Evolutionary conservation across 1,284 basidiomycete genomes (phyloP).

Genomic region (Schizopora paradoxa): DNA sequence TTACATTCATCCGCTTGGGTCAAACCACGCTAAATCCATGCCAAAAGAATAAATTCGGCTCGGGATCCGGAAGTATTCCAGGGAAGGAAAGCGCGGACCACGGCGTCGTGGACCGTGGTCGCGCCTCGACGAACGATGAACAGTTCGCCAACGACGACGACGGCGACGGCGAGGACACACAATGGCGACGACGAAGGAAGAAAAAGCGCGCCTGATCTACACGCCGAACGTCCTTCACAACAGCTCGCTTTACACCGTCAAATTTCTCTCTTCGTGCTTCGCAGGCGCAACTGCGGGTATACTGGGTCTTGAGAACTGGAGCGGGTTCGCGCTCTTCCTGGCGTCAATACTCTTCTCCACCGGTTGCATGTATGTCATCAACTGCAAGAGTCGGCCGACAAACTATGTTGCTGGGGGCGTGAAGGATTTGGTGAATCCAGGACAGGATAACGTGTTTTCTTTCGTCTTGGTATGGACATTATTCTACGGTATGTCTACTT

Average conservation of each 20-base stretch:
- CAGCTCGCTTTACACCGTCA: constrained; percentile 54
- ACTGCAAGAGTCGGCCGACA: constrained; percentile 56
- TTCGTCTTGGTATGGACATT: constrained; percentile 88
- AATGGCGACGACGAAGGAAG: constrained; percentile 35
- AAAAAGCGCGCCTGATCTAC: constrained; percentile 57
- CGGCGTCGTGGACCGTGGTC: too few species aligned
- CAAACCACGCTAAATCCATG: too few species aligned
- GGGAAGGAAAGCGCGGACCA: too few species aligned
- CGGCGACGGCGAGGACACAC: not conserved
- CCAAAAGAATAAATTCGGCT: too few species aligned
- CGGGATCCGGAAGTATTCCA: too few species aligned
- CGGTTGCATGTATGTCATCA: constrained; percentile 57
- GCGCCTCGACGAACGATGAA: not conserved
- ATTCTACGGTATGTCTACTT: constrained; percentile 65
- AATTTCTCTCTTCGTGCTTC: constrained; percentile 77
- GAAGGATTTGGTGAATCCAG: constrained; percentile 67
- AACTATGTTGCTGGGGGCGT: constrained; percentile 60
- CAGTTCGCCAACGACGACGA: not conserved
- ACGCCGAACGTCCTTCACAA: constrained; percentile 71
- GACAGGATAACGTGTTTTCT: constrained; percentile 81
- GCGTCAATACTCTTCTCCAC: constrained; percentile 62
- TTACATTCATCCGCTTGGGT: too few species aligned
- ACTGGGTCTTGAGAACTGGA: constrained; percentile 78
- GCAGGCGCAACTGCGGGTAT: constrained; percentile 82
- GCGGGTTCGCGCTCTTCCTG: constrained; percentile 77